Conservation (phyloP, 1,284 basidiomycete genomes). For the Fistulina hepatica region DNA sequence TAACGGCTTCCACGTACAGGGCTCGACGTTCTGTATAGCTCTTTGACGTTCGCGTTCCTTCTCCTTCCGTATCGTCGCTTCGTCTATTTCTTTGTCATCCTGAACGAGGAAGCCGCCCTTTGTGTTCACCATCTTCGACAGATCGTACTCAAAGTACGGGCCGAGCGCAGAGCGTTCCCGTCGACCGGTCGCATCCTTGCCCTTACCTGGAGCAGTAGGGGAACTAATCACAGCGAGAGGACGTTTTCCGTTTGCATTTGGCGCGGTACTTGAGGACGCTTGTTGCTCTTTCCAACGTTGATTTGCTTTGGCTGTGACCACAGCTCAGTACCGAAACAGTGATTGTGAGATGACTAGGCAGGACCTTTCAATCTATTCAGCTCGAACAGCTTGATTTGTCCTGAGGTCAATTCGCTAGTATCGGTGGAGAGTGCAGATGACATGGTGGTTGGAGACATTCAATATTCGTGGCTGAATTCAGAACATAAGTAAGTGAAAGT, state of each 20-base stretch:
- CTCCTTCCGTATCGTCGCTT: constrained; percentile 58
- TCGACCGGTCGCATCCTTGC: constrained; percentile 47
- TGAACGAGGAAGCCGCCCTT: constrained; percentile 89
- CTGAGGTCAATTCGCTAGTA: constrained; percentile 25
- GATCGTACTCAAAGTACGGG: constrained; percentile 90
- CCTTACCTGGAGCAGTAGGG: constrained; percentile 37
- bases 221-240: constrained; percentile 47
- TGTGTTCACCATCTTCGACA: constrained; percentile 94
- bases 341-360: background rate
- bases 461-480: too few relatives aligned
- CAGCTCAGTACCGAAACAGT: constrained; percentile 7
- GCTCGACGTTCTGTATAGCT: constrained; percentile 56
- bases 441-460: too few relatives aligned
- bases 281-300: constrained; percentile 48
- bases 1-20: constrained; percentile 39
- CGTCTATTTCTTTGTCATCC: constrained; percentile 66
- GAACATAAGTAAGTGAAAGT: too few relatives aligned
- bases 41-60: constrained; percentile 66
- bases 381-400: constrained; percentile 38
- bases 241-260: constrained; percentile 51
- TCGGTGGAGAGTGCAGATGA: background rate
- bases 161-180: too few relatives aligned
- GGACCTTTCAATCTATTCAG: constrained; percentile 47
- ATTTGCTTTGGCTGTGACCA: constrained; percentile 40
- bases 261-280: constrained; percentile 25